Base-by-base conservation (phyloP, 2,329 filamentous ascomycete genomes). In the Venturia asperata region DNA sequence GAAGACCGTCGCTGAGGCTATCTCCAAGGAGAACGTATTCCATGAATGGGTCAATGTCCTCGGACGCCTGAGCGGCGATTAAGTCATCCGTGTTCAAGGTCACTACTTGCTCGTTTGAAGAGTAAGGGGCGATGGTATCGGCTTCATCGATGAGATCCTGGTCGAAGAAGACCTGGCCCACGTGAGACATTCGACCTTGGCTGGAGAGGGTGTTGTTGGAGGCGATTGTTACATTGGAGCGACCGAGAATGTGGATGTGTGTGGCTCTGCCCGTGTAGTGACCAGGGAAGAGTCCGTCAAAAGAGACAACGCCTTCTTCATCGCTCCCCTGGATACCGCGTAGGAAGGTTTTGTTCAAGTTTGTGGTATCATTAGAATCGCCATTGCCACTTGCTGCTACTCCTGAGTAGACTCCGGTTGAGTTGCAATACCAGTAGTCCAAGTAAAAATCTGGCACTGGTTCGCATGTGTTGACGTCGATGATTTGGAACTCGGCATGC, bases 151-250 rank as follows among this genome's bases (percentile, higher is more conserved):
- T 80, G 11, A 88, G 80, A 67, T 78, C 77, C 71, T 87, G 82
- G 72, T 88, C 84, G 65, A 85, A 85, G 79, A 85, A 88, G 62
- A 86, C 71, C 72, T 89, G 86, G 21, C 86, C 85, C 47, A 87
- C 79, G 74, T 88, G 85, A 9, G 82, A 80, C 66, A 83, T 79
- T 62, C 75, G 77, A 19, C 78, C 77, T 67, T 68, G 52, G 74
- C 27, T 62, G 39, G 65, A 62, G 2, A 60, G 34, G 5, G 62
- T 66, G 43, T 39, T 43, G 42, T 65, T 66, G 24, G 45, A 21
- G 15, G 30, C 49, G 15, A 60, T 49, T 15, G 62, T 17, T 15
- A 49, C 34, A 21, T 39, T 42, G 15, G 58, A 41, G 37, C 41
- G 65, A 60, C 27, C 34, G 41, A 45, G 43, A 39, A 66, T 61